phyloP scores from a whole-genome alignment of 2,329 filamentous ascomycete genomes.

The Epichloe bromicola region DNA sequence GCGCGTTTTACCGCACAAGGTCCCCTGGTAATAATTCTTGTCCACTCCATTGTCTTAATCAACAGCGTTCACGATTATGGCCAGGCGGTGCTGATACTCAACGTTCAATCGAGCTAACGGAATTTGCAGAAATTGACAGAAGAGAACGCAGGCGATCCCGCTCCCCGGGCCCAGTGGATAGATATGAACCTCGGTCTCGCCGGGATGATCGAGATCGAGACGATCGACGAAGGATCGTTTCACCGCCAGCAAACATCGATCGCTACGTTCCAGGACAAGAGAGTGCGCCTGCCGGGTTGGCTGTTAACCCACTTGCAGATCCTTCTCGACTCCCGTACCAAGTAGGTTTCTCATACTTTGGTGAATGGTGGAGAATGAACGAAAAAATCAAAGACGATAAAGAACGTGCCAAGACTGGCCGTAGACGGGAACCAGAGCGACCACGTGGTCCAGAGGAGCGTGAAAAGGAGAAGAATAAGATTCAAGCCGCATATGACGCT shows the following conservation, averaged over 20 bases:
- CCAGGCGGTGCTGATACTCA: neutral
- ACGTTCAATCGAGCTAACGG: neutral
- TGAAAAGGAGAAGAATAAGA: conserved; percentile 65
- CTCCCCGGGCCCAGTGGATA: conserved; percentile 58
- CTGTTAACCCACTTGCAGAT: conserved; percentile 56
- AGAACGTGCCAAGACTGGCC: conserved; percentile 56
- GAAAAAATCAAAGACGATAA: conserved; percentile 74
- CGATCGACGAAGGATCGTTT: conserved; percentile 47
- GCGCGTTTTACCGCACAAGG: conserved; percentile 52
- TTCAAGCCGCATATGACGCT: conserved; percentile 54
- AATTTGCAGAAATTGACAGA: conserved; percentile 38
- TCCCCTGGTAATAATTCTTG: conserved; percentile 50
- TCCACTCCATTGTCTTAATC: neutral
- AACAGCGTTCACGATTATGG: neutral
- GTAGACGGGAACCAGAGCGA: conserved; percentile 51
- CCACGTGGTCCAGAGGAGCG: conserved; percentile 58
- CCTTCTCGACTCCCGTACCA: conserved; percentile 64
- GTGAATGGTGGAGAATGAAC: conserved; percentile 76
- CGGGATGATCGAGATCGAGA: conserved; percentile 56
- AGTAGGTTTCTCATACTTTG: conserved; percentile 75
- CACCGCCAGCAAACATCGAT: conserved; percentile 62
- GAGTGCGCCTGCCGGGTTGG: conserved; percentile 26
- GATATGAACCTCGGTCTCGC: conserved; percentile 60
- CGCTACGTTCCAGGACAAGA: conserved; percentile 72
- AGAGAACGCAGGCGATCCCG: conserved; percentile 52